These are phyloP conservation scores for Aurifilum marmelostoma DNA, from an alignment of 2,329 filamentous ascomycete species.

Conservation along the genomic window DNA sequence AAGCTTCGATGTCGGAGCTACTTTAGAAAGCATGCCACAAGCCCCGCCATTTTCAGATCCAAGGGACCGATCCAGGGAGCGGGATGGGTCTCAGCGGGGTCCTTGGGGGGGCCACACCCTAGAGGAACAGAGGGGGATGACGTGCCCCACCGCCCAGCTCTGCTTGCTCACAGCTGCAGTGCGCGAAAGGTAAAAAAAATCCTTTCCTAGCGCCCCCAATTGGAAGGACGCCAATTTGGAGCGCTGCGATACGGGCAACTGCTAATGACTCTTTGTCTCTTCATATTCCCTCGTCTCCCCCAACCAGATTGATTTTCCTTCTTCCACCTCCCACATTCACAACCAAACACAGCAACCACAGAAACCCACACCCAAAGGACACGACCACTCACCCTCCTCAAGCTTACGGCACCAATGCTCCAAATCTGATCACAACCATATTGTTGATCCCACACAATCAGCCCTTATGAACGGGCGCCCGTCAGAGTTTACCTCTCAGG, in stretches of 20 bases:
- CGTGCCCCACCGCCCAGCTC: slow-evolving; percentile 1
- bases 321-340: slow-evolving; percentile 13
- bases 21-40: not conserved
- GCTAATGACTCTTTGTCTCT: slow-evolving; percentile 19
- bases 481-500: slow-evolving; percentile 86
- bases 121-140: slow-evolving; percentile 1
- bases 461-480: slow-evolving; percentile 85
- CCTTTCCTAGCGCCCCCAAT: slow-evolving; percentile 8
- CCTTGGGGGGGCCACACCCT: not conserved
- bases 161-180: not conserved
- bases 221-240: not conserved
- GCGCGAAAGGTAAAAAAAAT: slow-evolving; percentile 13
- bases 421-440: slow-evolving; percentile 29
- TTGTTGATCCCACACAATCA: slow-evolving; percentile 48
- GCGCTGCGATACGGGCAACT: slow-evolving; percentile 6
- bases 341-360: slow-evolving; percentile 20
- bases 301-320: not conserved
- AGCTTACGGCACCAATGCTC: slow-evolving; percentile 28
- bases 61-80: slow-evolving; percentile 10
- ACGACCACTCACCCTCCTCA: slow-evolving; percentile 16
- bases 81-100: slow-evolving; percentile 1
- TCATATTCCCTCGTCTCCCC: not conserved
- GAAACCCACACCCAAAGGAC: slow-evolving; percentile 4
- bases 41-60: slow-evolving; percentile 19
- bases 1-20: slow-evolving; percentile 26